A percentile compares a stretch with the other conserved stretches of the same genome.
phyloP scores from a whole-genome alignment of 2,329 filamentous ascomycete genomes.

The Podosphaera xanthii region DNA sequence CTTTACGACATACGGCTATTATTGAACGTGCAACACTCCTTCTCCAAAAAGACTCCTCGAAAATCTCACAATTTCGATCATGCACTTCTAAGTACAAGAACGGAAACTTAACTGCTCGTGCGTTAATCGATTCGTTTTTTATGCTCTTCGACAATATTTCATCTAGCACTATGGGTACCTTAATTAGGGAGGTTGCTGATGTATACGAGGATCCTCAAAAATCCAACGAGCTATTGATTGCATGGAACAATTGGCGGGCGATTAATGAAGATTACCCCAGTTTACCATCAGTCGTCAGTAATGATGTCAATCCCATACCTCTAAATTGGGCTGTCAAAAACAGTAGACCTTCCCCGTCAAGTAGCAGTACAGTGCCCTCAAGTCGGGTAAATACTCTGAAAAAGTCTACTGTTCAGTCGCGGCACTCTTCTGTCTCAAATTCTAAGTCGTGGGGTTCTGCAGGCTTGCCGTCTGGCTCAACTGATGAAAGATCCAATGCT shows the following conservation, averaged over 20 bases:
- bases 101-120: constrained; percentile 43
- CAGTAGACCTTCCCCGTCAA: constrained; percentile 5
- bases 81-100: constrained; percentile 60
- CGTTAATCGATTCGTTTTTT: constrained; percentile 74
- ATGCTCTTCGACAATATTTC: constrained; percentile 59
- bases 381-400: constrained; percentile 44
- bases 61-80: constrained; percentile 54
- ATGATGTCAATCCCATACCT: constrained; percentile 18
- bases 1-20: constrained; percentile 61
- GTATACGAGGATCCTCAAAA: constrained; percentile 71
- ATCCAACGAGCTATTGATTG: constrained; percentile 48
- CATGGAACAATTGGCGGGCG: constrained; percentile 88
- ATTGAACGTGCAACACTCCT: constrained; percentile 67
- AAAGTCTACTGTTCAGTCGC: constrained; percentile 45
- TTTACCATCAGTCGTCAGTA: constrained; percentile 49
- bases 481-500: constrained; percentile 13
- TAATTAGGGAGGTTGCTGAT: constrained; percentile 78
- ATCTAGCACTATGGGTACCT: constrained; percentile 60
- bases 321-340: constrained; percentile 15
- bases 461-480: constrained; percentile 8
- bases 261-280: constrained; percentile 93
- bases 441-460: constrained; percentile 31
- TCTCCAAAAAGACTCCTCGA: constrained; percentile 51
- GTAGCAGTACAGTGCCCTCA: constrained; percentile 20
- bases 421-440: constrained; percentile 31